A percentile compares a stretch with the other conserved stretches of the same genome.
Conservation (phyloP, 108 stramenopile genomes). For the Nannochloropsis oceanica region DNA sequence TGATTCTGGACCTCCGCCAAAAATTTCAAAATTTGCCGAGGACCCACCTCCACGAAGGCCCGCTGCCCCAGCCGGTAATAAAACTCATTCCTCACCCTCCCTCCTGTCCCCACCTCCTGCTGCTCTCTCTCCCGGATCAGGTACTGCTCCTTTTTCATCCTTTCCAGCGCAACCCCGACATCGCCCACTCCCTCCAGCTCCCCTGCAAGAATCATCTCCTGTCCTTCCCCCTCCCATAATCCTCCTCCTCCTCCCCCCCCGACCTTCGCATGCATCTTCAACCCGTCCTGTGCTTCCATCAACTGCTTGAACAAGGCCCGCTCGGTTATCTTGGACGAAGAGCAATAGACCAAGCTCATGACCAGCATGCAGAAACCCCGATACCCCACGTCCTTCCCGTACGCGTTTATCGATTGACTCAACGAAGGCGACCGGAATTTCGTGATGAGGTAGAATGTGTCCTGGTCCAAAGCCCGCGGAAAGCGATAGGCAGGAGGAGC, state of each 20-base stretch:
- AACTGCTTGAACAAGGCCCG: neutral
- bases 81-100: neutral
- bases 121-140: neutral
- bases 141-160: neutral
- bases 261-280: neutral
- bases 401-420: neutral
- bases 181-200: neutral
- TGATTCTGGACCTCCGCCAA: neutral
- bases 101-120: neutral
- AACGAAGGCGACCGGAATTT: neutral
- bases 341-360: neutral
- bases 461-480: neutral
- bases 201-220: no score
- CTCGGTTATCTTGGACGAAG: neutral
- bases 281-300: neutral
- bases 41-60: neutral
- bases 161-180: neutral
- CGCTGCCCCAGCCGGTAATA: neutral
- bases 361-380: neutral
- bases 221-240: neutral
- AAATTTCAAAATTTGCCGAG: neutral
- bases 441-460: neutral
- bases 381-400: neutral
- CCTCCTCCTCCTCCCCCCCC: neutral
- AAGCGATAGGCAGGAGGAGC: neutral